Conservation (phyloP, 2,329 filamentous ascomycete genomes). For the Fusarium succisae region DNA sequence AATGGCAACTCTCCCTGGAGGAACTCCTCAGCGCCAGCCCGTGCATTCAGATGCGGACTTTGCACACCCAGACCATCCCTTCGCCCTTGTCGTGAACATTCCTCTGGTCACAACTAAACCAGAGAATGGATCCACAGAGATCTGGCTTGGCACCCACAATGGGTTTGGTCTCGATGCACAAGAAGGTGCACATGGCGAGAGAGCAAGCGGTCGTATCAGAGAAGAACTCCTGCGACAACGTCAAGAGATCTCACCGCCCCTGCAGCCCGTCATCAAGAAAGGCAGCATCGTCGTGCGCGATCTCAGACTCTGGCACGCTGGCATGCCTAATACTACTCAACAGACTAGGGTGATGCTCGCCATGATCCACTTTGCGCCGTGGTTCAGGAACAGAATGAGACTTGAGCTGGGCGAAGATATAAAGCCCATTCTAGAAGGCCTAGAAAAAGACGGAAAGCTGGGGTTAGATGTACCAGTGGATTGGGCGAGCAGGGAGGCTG, state of each 20-base stretch:
- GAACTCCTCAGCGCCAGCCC: conserved; percentile 57
- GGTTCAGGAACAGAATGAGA: conserved; percentile 66
- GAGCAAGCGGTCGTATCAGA: conserved; percentile 61
- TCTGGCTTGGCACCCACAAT: conserved; percentile 67
- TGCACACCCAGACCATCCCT: conserved; percentile 61
- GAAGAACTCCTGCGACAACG: conserved; percentile 52
- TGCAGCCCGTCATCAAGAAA: conserved; percentile 62
- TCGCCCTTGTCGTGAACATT: conserved; percentile 64
- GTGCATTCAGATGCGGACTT: conserved; percentile 70
- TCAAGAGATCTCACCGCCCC: conserved; percentile 51
- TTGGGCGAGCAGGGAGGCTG: conserved; percentile 56
- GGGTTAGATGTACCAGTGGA: conserved; percentile 61
- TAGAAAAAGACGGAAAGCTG: conserved; percentile 50
- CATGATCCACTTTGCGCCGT: conserved; percentile 67
- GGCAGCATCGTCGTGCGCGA: conserved; percentile 68
- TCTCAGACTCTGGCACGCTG: conserved; percentile 70
- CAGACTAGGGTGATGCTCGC: conserved; percentile 67
- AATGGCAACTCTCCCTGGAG: conserved; percentile 58
- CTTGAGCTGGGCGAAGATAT: conserved; percentile 63
- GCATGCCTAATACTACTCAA: conserved; percentile 66
- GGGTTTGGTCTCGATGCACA: conserved; percentile 50
- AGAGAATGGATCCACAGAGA: conserved; percentile 64
- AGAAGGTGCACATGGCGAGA: conserved; percentile 60
- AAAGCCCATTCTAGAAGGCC: conserved; percentile 53
- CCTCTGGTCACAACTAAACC: conserved; percentile 60